Base-by-base conservation (phyloP, 495 filamentous ascomycete genomes). In the Aspergillus kassunensis region DNA sequence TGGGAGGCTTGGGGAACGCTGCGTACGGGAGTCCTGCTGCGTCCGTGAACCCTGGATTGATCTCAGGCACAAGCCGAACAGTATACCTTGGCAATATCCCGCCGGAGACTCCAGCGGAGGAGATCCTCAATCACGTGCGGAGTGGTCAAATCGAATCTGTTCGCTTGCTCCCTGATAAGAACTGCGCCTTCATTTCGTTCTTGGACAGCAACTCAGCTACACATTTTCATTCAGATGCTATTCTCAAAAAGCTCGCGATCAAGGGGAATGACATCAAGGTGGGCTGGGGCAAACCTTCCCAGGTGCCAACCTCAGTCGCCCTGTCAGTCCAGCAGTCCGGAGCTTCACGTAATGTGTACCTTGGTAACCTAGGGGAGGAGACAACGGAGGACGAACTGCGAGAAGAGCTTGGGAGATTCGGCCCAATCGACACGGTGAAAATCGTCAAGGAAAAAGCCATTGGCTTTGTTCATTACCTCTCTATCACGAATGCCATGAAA, bases 121-220 rank as follows among this genome's bases (percentile, higher is more conserved):
- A 98, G 72, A 97, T 98, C 59, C 77, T 98, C 43, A 89, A 92
- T 55, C 93, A 98, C 64, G 93, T 98, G 44, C 84, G 93, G 42
- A 97, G 95, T 69, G 93, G 93, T 29, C 95, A 97, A 61, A 98
- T 98, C 68, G 93, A 98, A 75, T 97, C 95, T 20, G 93, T 97
- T 31, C 85, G 93, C 55, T 78, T 97, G 56, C 80, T 98, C 30
- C 89, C 91, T 15, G 93, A 98, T 73, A 98, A 97, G 88, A 98
- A 97, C 77, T 98, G 93, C 70, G 93, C 93, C 53, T 98, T 98
- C 76, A 98, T 98, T 63, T 98, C 93, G 11, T 98, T 98, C 72
- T 77, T 97, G 56, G 93, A 98, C 62, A 89, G 90, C 55, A 92
- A 89, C 73, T 96, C 95, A 23, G 93, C 93, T 40, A 96, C 91